Conservation (phyloP, 108 stramenopile genomes). For the Nitzschia palea region DNA sequence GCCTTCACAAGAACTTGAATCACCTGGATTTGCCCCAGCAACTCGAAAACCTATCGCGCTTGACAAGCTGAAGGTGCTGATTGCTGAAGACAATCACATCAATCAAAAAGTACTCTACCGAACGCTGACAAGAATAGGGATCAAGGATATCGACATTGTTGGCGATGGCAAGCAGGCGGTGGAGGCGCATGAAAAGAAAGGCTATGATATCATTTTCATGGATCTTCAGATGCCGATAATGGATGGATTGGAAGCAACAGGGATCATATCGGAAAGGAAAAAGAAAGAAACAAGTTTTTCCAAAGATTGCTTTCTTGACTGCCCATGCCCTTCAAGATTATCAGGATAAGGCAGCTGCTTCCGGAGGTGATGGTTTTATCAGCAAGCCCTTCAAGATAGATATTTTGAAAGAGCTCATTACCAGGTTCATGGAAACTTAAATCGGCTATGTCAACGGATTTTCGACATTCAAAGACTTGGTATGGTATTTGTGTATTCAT, state of each 20-base stretch:
- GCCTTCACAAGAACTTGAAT: neutral
- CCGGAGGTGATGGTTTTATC: constrained; percentile 33
- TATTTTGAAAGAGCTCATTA: neutral
- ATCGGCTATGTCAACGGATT: too few species aligned
- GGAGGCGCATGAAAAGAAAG: constrained; percentile 13
- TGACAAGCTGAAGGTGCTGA: constrained; percentile 12
- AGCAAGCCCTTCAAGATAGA: constrained; percentile 44
- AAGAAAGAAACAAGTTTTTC: constrained; percentile 5
- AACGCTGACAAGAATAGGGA: constrained; percentile 30
- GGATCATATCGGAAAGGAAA: constrained; percentile 16
- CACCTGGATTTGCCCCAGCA: neutral
- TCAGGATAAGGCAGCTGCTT: constrained; percentile 21
- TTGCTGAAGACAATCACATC: constrained; percentile 42
- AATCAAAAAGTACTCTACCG: constrained; percentile 42
- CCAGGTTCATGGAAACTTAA: neutral
- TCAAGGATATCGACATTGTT: constrained; percentile 28
- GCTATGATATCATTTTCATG: constrained; percentile 41
- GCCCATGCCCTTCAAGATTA: constrained; percentile 36
- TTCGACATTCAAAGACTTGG: too few species aligned
- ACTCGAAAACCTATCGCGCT: neutral
- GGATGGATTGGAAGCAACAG: constrained; percentile 42
- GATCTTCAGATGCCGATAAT: constrained; percentile 53
- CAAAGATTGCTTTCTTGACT: constrained; percentile 43
- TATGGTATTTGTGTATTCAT: too few species aligned
- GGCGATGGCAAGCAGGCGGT: constrained; percentile 43